A percentile compares a stretch with the other conserved stretches of the same genome.
These are phyloP conservation scores for Cordyceps militaris DNA, from an alignment of 2,329 filamentous ascomycete species.

Conservation along the genomic window DNA sequence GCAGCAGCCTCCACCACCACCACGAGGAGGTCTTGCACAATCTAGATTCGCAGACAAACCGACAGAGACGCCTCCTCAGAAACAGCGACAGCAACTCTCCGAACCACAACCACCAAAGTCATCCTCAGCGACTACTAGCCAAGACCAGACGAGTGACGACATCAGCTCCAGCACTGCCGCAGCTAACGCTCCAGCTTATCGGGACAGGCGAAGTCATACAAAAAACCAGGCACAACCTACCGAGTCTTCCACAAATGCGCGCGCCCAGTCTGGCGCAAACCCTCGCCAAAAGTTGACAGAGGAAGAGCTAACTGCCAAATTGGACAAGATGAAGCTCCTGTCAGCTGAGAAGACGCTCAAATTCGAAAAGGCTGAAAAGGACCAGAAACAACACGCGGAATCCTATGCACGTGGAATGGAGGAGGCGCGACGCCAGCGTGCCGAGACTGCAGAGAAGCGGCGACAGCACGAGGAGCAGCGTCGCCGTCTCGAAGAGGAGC, in stretches of 20 bases:
- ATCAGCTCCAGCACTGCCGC: not conserved
- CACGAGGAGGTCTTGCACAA: conserved; percentile 20
- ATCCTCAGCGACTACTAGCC: not conserved
- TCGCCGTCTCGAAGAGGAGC: conserved; percentile 49
- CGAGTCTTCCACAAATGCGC: conserved; percentile 26
- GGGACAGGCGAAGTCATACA: conserved; percentile 8
- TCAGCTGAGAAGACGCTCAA: conserved; percentile 52
- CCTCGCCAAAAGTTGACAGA: conserved; percentile 55
- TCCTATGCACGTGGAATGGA: conserved; percentile 50
- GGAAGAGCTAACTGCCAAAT: conserved; percentile 49
- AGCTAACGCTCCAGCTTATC: not conserved
- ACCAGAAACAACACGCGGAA: conserved; percentile 48
- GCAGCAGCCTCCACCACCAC: conserved; percentile 16
- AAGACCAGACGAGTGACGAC: not conserved
- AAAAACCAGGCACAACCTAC: conserved; percentile 18
- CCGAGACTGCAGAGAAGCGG: conserved; percentile 46
- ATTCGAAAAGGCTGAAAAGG: conserved; percentile 51
- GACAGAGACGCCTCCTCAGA: conserved; percentile 6
- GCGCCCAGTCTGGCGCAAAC: conserved; percentile 49
- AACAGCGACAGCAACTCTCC: not conserved
- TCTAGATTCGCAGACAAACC: conserved; percentile 30
- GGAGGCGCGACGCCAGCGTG: conserved; percentile 44
- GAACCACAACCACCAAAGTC: not conserved
- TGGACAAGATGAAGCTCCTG: conserved; percentile 54
- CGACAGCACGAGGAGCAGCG: conserved; percentile 46